These are phyloP conservation scores for Arachis stenosperma DNA, from an alignment of 306 rosid species.

Conservation along the genomic window DNA sequence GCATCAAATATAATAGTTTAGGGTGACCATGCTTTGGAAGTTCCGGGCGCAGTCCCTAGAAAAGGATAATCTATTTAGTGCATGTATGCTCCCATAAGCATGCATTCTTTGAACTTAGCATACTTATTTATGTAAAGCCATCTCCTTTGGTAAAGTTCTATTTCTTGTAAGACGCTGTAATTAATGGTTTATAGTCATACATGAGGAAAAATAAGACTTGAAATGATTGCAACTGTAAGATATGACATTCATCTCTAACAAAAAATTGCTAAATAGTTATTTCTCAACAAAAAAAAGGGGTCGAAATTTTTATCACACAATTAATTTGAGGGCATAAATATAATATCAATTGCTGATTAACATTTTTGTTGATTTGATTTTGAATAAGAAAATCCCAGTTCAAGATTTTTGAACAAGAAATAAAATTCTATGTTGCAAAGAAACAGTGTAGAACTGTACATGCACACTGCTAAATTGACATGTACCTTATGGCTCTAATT, in stretches of 20 bases:
- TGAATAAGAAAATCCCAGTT: constrained; percentile 2
- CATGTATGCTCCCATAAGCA: constrained; percentile 24
- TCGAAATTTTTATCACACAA: background rate
- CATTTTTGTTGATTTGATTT: constrained; percentile 8
- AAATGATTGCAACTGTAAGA: constrained; percentile 14
- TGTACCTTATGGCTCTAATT: constrained; percentile 20
- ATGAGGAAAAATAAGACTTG: background rate
- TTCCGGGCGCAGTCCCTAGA: constrained; percentile 92
- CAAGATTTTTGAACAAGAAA: constrained; percentile 16
- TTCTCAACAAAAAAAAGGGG: background rate
- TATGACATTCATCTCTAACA: constrained; percentile 2
- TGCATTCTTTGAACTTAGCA: constrained; percentile 2
- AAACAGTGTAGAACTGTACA: background rate
- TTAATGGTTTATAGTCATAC: background rate
- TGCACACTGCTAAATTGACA: constrained; percentile 11
- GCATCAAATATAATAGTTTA: constrained; percentile 78
- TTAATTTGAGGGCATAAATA: constrained; percentile 2
- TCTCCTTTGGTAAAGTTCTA: background rate
- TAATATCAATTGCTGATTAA: constrained; percentile 8
- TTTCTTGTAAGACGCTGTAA: constrained; percentile 16
- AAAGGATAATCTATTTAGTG: constrained; percentile 35
- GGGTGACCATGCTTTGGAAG: constrained; percentile 82
- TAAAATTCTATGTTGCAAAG: background rate
- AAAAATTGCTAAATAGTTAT: background rate
- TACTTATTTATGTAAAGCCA: constrained; percentile 5